These are phyloP conservation scores for Herpetospermum pedunculosum DNA, from an alignment of 306 rosid genomes.

Conservation along the genomic window DNA sequence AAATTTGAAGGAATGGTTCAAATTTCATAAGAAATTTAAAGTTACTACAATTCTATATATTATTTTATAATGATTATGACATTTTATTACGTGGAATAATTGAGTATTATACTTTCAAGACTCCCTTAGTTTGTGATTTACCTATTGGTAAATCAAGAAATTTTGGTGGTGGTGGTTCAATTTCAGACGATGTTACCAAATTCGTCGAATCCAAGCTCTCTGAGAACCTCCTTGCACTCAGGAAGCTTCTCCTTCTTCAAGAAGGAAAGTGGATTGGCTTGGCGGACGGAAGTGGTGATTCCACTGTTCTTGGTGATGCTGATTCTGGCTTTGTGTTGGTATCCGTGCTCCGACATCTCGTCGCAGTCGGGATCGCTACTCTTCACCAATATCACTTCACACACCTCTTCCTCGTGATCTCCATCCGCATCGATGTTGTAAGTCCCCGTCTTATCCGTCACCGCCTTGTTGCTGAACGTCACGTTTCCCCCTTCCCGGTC, in stretches of 20 bases:
- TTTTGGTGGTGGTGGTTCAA: no score
- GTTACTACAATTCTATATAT: no score
- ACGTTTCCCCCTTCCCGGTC: conserved; percentile 16
- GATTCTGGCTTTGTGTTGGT: conserved; percentile 28
- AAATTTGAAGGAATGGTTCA: no score
- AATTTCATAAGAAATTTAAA: no score
- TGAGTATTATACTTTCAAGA: no score
- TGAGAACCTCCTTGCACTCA: conserved; percentile 26
- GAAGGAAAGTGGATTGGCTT: conserved; percentile 70
- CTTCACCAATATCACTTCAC: conserved; percentile 31
- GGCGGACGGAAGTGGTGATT: conserved; percentile 27
- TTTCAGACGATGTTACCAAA: no score
- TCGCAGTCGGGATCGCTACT: conserved; percentile 36
- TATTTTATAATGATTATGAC: no score
- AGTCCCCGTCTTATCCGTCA: conserved; percentile 24
- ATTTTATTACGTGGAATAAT: no score
- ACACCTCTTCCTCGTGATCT: conserved; percentile 61
- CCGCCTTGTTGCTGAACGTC: conserved; percentile 27
- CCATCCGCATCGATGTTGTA: conserved; percentile 41
- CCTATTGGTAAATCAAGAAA: no score
- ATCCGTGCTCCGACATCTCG: conserved; percentile 14
- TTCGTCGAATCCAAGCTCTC: conserved; percentile 50
- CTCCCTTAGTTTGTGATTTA: no score
- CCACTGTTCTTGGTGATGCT: conserved; percentile 58
- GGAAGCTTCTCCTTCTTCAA: conserved; percentile 26